A percentile compares a stretch with the other conserved stretches of the same genome.
Conservation (phyloP, 176 grass and related monocot species). For the Bromus sterilis region DNA sequence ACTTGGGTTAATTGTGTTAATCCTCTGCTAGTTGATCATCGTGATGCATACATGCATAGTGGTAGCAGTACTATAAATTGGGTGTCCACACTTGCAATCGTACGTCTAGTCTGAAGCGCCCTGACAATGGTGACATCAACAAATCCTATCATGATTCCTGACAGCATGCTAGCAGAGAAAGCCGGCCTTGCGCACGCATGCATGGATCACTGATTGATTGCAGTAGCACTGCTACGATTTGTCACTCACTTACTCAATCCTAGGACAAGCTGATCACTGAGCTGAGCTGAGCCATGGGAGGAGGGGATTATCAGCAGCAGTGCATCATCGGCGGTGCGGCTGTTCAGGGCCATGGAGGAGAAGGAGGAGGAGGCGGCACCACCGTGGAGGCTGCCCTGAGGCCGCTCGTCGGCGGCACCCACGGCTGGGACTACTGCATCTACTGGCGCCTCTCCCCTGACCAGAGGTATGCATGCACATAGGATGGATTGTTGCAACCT, state of each 20-base stretch:
- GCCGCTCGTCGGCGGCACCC: conserved; percentile 48
- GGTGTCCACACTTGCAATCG: conserved; percentile 3
- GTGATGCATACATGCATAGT: background rate
- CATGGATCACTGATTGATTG: background rate
- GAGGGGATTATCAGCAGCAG: conserved; percentile 22
- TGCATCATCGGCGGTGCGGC: background rate
- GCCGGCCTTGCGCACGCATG: background rate
- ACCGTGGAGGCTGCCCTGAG: conserved; percentile 46
- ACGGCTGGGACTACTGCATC: conserved; percentile 82
- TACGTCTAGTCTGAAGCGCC: conserved; percentile 13
- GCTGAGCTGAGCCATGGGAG: conserved; percentile 21
- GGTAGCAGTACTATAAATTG: background rate
- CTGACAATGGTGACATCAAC: conserved; percentile 43
- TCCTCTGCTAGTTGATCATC: background rate
- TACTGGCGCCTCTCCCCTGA: conserved; percentile 72
- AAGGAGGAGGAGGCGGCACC: conserved; percentile 13
- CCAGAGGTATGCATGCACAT: conserved; percentile 40
- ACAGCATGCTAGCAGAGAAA: conserved; percentile 7
- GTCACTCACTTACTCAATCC: background rate
- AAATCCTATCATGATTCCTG: conserved; percentile 26
- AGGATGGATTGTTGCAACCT: background rate
- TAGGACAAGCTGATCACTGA: conserved; percentile 19
- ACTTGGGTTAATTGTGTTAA: background rate
- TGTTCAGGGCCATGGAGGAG: conserved; percentile 14
- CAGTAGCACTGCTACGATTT: conserved; percentile 2